Evolutionary conservation across 2,329 filamentous ascomycete species (phyloP).

Genomic region (Graphilbum fragrans): DNA sequence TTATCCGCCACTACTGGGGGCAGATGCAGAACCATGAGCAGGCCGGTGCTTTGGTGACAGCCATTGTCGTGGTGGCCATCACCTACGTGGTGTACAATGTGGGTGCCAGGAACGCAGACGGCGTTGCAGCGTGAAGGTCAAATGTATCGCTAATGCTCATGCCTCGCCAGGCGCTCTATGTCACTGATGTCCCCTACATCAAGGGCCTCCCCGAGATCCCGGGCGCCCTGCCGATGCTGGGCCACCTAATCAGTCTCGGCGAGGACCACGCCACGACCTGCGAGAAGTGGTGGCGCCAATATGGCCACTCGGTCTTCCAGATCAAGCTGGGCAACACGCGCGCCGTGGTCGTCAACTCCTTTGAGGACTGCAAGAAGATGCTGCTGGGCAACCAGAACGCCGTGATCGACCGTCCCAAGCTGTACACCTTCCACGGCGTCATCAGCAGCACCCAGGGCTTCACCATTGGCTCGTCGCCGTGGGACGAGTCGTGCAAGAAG

Average conservation of each 20-base stretch:
- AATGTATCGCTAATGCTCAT: too few relatives aligned
- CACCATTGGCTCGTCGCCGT: constrained; percentile 74
- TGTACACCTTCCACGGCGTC: constrained; percentile 73
- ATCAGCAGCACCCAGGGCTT: constrained; percentile 68
- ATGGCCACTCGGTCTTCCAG: constrained; percentile 50
- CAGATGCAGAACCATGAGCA: constrained; percentile 7
- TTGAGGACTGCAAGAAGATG: constrained; percentile 59
- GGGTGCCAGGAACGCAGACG: too few relatives aligned
- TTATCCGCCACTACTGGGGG: constrained; percentile 7
- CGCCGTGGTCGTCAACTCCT: constrained; percentile 69
- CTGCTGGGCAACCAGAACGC: constrained; percentile 73
- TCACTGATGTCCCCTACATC: constrained; percentile 46
- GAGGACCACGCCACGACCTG: constrained; percentile 42
- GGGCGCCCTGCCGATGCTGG: constrained; percentile 45
- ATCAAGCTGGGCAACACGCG: constrained; percentile 57
- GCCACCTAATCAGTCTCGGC: constrained; percentile 49
- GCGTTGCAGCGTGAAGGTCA: too few relatives aligned
- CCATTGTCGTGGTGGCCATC: constrained; percentile 3
- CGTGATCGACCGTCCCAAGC: constrained; percentile 63
- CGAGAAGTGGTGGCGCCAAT: constrained; percentile 45
- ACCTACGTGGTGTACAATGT: constrained; percentile 6
- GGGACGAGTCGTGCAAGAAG: constrained; percentile 70
- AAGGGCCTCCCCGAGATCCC: constrained; percentile 50
- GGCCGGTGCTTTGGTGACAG: constrained; percentile 5
- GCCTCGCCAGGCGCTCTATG: constrained; percentile 16